Conservation (phyloP, 2,329 filamentous ascomycete species). For the Xylariaceae sp. region DNA sequence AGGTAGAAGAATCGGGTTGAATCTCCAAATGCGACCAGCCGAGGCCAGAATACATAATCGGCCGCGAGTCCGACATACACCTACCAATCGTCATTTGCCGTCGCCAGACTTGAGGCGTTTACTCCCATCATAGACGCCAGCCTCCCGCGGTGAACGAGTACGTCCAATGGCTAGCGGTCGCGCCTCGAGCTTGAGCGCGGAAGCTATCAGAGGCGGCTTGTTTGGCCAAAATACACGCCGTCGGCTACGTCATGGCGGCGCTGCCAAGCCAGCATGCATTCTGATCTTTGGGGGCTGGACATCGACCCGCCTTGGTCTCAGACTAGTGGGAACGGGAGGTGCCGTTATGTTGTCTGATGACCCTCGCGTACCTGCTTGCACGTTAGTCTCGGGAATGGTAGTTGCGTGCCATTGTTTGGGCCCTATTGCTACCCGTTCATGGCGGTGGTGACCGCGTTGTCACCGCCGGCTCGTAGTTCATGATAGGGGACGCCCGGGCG, state of each 20-base stretch:
- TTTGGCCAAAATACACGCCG: slow-evolving; percentile 18
- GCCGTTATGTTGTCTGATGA: slow-evolving; percentile 22
- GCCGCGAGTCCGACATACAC: not conserved
- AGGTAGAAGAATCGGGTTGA: not conserved
- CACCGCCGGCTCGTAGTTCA: too few species aligned
- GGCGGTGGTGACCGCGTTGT: too few species aligned
- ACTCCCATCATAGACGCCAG: not conserved
- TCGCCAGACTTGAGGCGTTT: not conserved
- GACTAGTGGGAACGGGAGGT: slow-evolving; percentile 18
- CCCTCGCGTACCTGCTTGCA: too few species aligned
- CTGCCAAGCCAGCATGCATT: slow-evolving; percentile 28
- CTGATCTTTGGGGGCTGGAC: slow-evolving; percentile 31
- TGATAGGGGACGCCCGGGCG: too few species aligned
- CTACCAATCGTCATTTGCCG: not conserved
- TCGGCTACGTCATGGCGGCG: slow-evolving; percentile 18
- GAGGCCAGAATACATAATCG: slow-evolving; percentile 2
- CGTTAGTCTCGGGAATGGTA: too few species aligned
- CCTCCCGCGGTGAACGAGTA: not conserved
- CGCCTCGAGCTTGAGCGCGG: slow-evolving; percentile 2
- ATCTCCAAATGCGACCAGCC: slow-evolving; percentile 12
- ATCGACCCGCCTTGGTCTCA: slow-evolving; percentile 32
- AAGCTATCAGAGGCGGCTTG: not conserved
- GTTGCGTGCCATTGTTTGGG: too few species aligned
- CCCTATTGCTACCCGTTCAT: too few species aligned
- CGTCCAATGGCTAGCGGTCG: not conserved